A percentile compares a stretch with the other conserved stretches of the same genome.
These are phyloP conservation scores for Penicillium rolfsii DNA, from an alignment of 2,329 filamentous ascomycete species.

Conservation along the genomic window DNA sequence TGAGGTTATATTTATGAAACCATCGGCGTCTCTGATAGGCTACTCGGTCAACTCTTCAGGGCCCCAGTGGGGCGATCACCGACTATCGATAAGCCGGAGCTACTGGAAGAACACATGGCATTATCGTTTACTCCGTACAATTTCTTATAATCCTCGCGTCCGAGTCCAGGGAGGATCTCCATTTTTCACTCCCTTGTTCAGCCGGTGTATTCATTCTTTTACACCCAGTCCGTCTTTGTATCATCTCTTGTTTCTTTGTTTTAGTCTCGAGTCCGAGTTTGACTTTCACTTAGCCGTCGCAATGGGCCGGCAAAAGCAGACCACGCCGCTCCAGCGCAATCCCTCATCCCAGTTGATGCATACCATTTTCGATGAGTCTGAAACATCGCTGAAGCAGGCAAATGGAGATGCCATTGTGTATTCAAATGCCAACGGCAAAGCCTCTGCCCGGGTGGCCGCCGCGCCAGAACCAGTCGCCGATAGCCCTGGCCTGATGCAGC, in stretches of 20 bases:
- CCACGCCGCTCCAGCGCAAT: conserved; percentile 65
- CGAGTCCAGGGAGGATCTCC: background rate
- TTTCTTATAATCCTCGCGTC: conserved; percentile 7
- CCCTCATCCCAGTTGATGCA: conserved; percentile 68
- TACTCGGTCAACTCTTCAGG: conserved; percentile 15
- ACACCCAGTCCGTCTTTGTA: background rate
- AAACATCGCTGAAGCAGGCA: conserved; percentile 29
- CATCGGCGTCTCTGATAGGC: background rate
- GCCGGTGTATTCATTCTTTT: background rate
- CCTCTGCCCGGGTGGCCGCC: conserved; percentile 25
- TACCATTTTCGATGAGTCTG: conserved; percentile 36
- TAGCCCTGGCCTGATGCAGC: conserved; percentile 68
- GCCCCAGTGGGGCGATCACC: conserved; percentile 24
- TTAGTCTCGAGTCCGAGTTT: background rate
- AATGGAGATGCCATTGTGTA: conserved; percentile 37
- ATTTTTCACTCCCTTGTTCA: background rate
- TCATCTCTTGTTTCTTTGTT: background rate
- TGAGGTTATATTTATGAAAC: background rate
- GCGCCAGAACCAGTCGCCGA: conserved; percentile 36
- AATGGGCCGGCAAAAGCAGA: conserved; percentile 75
- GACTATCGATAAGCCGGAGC: conserved; percentile 24
- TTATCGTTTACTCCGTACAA: conserved; percentile 23
- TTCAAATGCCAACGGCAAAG: conserved; percentile 24
- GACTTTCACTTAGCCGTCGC: conserved; percentile 4
- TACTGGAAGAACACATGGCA: conserved; percentile 43